phyloP scores from a whole-genome alignment of 2,329 filamentous ascomycete species.

The Hypoxylon sp. region DNA sequence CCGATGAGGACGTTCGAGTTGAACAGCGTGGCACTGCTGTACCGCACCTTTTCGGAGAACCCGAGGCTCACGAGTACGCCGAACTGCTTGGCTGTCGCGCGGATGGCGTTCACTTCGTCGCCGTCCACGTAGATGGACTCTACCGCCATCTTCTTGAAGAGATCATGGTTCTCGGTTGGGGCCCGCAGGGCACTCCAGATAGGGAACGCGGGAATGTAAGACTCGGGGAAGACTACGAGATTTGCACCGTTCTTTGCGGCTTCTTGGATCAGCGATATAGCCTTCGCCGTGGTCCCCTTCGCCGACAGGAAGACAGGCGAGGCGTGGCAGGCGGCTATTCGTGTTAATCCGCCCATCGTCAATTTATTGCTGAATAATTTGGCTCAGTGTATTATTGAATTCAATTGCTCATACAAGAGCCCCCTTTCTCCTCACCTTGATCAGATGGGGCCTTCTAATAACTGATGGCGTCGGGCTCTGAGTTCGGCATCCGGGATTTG shows the following conservation, averaged over 20 bases:
- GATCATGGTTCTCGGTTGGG: conserved; percentile 65
- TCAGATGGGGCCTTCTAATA: conserved; percentile 4
- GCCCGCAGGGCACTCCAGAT: conserved; percentile 64
- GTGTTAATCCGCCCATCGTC: conserved; percentile 26
- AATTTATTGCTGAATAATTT: not conserved
- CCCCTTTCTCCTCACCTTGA: not conserved
- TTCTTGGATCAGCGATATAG: conserved; percentile 61
- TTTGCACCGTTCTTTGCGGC: conserved; percentile 62
- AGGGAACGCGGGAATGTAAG: conserved; percentile 68
- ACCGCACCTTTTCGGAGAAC: conserved; percentile 63
- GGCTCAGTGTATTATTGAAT: not conserved
- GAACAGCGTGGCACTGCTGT: conserved; percentile 64
- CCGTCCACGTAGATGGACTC: conserved; percentile 64
- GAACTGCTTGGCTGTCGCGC: conserved; percentile 56
- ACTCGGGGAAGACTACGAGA: conserved; percentile 68
- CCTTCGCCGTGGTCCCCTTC: conserved; percentile 62
- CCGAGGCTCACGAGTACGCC: conserved; percentile 64
- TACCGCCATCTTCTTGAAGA: conserved; percentile 63
- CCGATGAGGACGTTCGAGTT: conserved; percentile 67
- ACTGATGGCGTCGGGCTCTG: conserved; percentile 34
- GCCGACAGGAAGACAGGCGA: conserved; percentile 65
- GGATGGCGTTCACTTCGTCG: conserved; percentile 61
- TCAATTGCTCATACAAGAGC: not conserved
- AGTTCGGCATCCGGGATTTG: conserved; percentile 42
- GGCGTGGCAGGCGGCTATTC: conserved; percentile 57